Evolutionary conservation across 768 basidiomycete genomes (phyloP).

Genomic region (Pleurotus ostreatus): DNA sequence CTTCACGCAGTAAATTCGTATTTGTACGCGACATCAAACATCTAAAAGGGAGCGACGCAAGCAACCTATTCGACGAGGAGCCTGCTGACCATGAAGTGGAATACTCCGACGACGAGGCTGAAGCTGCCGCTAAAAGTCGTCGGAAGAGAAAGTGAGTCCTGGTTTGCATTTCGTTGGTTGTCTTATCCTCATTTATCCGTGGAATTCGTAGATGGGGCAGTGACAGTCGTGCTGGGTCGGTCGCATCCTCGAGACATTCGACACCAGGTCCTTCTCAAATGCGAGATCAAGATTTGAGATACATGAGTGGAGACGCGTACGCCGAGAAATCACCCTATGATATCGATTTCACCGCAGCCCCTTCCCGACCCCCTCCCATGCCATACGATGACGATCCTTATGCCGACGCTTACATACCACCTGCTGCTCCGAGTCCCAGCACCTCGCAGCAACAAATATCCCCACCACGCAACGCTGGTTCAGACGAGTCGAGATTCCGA

Average conservation of each 20-base stretch:
- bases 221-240: conserved; percentile 45
- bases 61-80: conserved; percentile 93
- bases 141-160: conserved; percentile 54
- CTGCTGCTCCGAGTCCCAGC: background rate
- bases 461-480: background rate
- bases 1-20: conserved; percentile 77
- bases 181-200: conserved; percentile 4
- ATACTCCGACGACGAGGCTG: conserved; percentile 94
- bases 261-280: conserved; percentile 52
- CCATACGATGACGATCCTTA: conserved; percentile 79
- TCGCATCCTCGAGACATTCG: conserved; percentile 48
- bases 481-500: background rate
- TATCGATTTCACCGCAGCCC: conserved; percentile 50
- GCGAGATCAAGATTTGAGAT: conserved; percentile 50
- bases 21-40: conserved; percentile 69
- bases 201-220: conserved; percentile 38
- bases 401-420: conserved; percentile 38
- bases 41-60: conserved; percentile 88
- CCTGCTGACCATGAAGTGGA: conserved; percentile 86
- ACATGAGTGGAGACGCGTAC: conserved; percentile 56
- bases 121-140: conserved; percentile 64
- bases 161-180: background rate
- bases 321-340: conserved; percentile 69
- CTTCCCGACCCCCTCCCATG: conserved; percentile 60
- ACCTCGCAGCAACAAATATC: background rate